Evolutionary conservation across 768 basidiomycete genomes (phyloP).

Genomic region (Rubroboletus pulcherrimus): DNA sequence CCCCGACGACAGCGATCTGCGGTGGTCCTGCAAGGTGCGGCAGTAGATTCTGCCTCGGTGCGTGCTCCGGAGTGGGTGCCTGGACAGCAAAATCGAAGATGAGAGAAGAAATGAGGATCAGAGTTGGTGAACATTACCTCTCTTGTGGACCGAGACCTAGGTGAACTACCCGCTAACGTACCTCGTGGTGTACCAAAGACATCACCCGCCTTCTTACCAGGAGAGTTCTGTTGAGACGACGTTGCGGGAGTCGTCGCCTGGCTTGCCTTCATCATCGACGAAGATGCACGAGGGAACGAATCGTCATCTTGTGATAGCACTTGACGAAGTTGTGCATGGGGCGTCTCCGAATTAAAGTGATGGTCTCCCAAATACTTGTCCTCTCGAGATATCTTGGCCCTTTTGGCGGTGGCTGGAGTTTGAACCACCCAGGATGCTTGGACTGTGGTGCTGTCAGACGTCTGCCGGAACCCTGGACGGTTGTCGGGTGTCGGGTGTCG

Average conservation of each 20-base stretch:
- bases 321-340: conserved; percentile 29
- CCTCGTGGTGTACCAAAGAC: conserved; percentile 21
- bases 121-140: conserved; percentile 18
- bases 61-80: conserved; percentile 22
- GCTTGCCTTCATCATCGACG: conserved; percentile 28
- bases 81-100: conserved; percentile 6
- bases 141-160: conserved; percentile 19
- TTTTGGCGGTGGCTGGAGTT: conserved; percentile 23
- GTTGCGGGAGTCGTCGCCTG: conserved; percentile 20
- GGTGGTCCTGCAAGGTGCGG: conserved; percentile 18
- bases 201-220: conserved; percentile 15
- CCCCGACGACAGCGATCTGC: conserved; percentile 31
- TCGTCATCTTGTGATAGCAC: conserved; percentile 31
- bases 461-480: conserved; percentile 12
- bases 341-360: conserved; percentile 17
- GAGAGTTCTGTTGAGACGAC: conserved; percentile 27
- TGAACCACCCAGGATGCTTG: conserved; percentile 33
- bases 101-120: conserved; percentile 1
- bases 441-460: conserved; percentile 21
- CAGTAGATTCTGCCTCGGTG: conserved; percentile 7
- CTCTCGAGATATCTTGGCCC: conserved; percentile 20
- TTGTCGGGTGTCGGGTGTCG: conserved; percentile 8
- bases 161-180: conserved; percentile 21
- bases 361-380: conserved; percentile 29
- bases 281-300: conserved; percentile 21